Evolutionary conservation across 177 flowering plant species (phyloP).

Genomic region (Tripterygium wilfordii): DNA sequence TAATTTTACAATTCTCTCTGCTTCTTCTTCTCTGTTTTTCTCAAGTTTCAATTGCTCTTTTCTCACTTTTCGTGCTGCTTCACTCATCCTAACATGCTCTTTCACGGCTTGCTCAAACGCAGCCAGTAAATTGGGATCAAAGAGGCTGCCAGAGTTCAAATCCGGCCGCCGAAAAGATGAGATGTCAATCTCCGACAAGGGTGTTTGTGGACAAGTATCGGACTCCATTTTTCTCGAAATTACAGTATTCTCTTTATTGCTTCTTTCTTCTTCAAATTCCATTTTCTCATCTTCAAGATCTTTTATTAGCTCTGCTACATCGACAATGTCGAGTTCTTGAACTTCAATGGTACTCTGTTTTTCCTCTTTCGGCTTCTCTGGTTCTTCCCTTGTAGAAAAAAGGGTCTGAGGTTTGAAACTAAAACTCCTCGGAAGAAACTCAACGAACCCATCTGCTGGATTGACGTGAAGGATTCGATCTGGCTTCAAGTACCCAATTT

Average conservation of each 20-base stretch:
- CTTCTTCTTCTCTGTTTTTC: background rate
- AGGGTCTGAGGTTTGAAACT: slow-evolving; percentile 9
- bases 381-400: slow-evolving; percentile 4
- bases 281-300: slow-evolving; percentile 48
- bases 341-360: background rate
- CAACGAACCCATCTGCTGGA: slow-evolving; percentile 35
- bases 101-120: slow-evolving; percentile 56
- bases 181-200: slow-evolving; percentile 31
- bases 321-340: slow-evolving; percentile 31
- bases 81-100: slow-evolving; percentile 24
- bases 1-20: background rate
- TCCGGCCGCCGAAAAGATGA: slow-evolving; percentile 51
- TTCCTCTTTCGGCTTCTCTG: slow-evolving; percentile 12
- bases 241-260: slow-evolving; percentile 12
- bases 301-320: slow-evolving; percentile 42
- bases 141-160: slow-evolving; percentile 49
- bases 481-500: slow-evolving; percentile 41
- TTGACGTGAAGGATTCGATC: slow-evolving; percentile 49
- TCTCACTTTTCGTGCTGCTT: slow-evolving; percentile 19
- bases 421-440: slow-evolving; percentile 5
- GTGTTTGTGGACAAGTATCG: slow-evolving; percentile 1
- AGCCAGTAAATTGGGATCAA: slow-evolving; percentile 71
- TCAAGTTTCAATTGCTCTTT: background rate
- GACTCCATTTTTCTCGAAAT: background rate
- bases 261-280: slow-evolving; percentile 18